Evolutionary conservation across 768 basidiomycete species (phyloP).

Genomic region (Daedaleopsis sinensis): DNA sequence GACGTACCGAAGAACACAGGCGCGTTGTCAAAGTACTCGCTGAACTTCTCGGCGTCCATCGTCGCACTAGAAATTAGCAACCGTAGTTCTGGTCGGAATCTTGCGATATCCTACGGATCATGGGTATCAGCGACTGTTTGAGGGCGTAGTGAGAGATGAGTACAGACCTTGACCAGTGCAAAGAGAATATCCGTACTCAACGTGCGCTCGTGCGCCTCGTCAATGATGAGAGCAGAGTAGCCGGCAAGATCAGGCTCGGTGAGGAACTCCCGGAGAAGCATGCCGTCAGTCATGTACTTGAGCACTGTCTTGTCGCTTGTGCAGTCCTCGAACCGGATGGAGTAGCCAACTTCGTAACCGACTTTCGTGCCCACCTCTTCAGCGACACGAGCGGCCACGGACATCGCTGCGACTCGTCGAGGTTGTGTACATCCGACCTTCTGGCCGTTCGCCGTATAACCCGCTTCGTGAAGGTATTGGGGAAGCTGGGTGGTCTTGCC

Average conservation of each 20-base stretch:
- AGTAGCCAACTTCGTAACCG: slow-evolving; percentile 99
- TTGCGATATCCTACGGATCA: slow-evolving; percentile 80
- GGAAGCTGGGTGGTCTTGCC: slow-evolving; percentile 99
- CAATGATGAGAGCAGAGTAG: slow-evolving; percentile 94
- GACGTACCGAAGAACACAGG: slow-evolving; percentile 88
- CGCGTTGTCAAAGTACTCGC: slow-evolving; percentile 95
- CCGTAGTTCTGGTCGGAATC: slow-evolving; percentile 92
- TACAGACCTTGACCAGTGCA: slow-evolving; percentile 94
- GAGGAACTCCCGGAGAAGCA: slow-evolving; percentile 95
- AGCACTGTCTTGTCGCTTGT: slow-evolving; percentile 98
- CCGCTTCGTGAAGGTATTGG: slow-evolving; percentile 97
- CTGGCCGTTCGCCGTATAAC: slow-evolving; percentile 84
- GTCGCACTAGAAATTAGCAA: slow-evolving; percentile 96
- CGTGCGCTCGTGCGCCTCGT: slow-evolving; percentile 98
- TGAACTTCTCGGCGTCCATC: slow-evolving; percentile 97
- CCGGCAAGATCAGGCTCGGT: slow-evolving; percentile 97
- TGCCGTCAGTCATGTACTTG: slow-evolving; percentile 99
- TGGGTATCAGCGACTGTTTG: slow-evolving; percentile 33
- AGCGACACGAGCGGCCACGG: slow-evolving; percentile 97
- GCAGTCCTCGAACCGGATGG: slow-evolving; percentile 99
- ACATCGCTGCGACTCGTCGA: slow-evolving; percentile 98
- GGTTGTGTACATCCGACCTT: slow-evolving; percentile 98
- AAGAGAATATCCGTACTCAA: slow-evolving; percentile 98
- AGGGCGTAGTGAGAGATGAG: slow-evolving; percentile 13
- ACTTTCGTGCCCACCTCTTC: slow-evolving; percentile 98